Percentiles rank a stretch among this genome's conserved stretches.
Conservation (phyloP, 2,329 filamentous ascomycete genomes). For the Macrophomina phaseolina region DNA sequence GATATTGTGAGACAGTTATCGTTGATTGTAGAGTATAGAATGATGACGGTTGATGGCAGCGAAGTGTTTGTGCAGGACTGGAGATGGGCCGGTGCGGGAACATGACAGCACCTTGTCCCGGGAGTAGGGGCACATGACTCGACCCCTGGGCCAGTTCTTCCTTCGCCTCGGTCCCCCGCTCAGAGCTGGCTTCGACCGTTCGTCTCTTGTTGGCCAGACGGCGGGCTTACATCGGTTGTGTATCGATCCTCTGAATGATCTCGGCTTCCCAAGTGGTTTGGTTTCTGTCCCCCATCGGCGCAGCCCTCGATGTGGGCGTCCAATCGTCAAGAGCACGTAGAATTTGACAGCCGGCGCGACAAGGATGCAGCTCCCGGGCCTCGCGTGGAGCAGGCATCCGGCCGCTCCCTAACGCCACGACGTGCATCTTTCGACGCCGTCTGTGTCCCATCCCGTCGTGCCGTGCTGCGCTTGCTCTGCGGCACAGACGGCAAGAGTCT, state of each 20-base stretch:
- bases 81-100: neutral
- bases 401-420: neutral
- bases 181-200: no score
- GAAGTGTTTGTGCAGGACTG: neutral
- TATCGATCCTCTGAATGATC: neutral
- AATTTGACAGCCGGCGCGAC: neutral
- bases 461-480: neutral
- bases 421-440: neutral
- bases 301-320: neutral
- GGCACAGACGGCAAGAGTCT: constrained; percentile 1
- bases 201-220: no score
- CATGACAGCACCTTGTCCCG: neutral
- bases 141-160: neutral
- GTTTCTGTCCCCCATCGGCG: neutral
- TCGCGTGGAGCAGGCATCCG: neutral
- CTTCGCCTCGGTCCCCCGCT: neutral
- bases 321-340: neutral
- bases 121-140: constrained; percentile 6
- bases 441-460: neutral
- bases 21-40: no score
- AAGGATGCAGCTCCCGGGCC: neutral
- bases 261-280: constrained; percentile 2
- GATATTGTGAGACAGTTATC: no score
- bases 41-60: no score
- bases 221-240: neutral